Evolutionary conservation across 768 basidiomycete genomes (phyloP), one percentile per base, ranked within the genome.

Genomic region (Tricholoma sp.): DNA sequence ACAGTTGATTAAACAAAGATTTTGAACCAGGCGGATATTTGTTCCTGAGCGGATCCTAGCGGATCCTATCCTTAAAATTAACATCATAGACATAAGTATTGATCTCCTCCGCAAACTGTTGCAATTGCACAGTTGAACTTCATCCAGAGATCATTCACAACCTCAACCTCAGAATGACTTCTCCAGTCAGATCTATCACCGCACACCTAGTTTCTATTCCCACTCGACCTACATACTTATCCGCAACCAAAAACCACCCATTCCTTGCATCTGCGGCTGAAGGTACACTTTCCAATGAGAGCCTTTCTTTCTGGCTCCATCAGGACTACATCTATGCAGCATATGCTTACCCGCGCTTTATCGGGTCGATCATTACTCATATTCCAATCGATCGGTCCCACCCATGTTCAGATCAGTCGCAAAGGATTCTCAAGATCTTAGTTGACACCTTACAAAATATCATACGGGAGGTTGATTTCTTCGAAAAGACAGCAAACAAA

Each of bases 311-410:
- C 49, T 90, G 84, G 80, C 79, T 90, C 56, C 77, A 80, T 12
- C 89, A 91, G 61, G 89, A 91, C 66, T 79, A 83, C 50, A 80
- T 86, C 54, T 91, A 90, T 66, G 88, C 87, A 31, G 81, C 82
- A 1, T 82, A 85, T 54, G 89, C 85, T 1, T 90, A 89, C 66
- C 86, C 88, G 12, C 80, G 80, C 52, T 88, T 87, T 72, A 81
- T 89, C 59, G 86, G 85, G 28, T 68, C 78, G 2, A 77, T 89
- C 48, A 84, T 91, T 59, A 63, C 82, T 6, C 75, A 77, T 34
- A 82, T 89, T 57, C 84, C 84, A 2, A 78, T 80, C 63, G 66
- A 74, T 24, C 68, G 70, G 1, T 57, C 68, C 7, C 61, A 76
- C 57, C 49, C 77, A 4, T 58, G 61, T 34, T 65, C 65, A 55